phyloP scores from a whole-genome alignment of 768 basidiomycete species.

The Xanthoconium stramineum region DNA sequence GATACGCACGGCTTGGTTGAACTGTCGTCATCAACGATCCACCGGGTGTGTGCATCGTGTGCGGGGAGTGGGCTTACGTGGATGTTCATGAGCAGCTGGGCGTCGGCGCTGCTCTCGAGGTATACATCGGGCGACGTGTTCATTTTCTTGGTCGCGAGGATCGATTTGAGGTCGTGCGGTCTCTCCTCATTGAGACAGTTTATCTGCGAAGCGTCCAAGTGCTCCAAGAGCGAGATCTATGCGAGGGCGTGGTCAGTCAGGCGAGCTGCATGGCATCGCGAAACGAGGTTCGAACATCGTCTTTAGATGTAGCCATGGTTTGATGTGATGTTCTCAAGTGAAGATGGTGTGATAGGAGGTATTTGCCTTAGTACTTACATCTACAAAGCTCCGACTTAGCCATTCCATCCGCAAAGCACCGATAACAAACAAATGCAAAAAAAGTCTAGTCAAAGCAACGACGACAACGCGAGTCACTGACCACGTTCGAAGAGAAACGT shows the following conservation, averaged over 20 bases:
- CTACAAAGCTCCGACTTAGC: not conserved
- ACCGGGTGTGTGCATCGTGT: too few relatives aligned
- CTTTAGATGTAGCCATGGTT: conserved; percentile 24
- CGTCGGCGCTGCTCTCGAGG: conserved; percentile 69
- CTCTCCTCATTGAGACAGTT: conserved; percentile 68
- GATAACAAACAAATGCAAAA: conserved; percentile 14
- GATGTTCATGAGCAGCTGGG: conserved; percentile 66
- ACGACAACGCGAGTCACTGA: conserved; percentile 5
- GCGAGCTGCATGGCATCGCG: not conserved
- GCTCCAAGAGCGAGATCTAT: conserved; percentile 54
- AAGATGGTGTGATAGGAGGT: conserved; percentile 13
- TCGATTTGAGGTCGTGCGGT: conserved; percentile 48
- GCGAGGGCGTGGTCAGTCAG: conserved; percentile 4
- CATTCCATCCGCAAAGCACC: conserved; percentile 8
- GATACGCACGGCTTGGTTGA: conserved; percentile 66
- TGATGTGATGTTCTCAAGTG: conserved; percentile 1
- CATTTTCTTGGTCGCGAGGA: conserved; percentile 41
- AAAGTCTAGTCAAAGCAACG: conserved; percentile 4
- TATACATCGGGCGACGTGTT: conserved; percentile 45
- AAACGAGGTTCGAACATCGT: conserved; percentile 26
- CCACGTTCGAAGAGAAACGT: conserved; percentile 2
- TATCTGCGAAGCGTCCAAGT: conserved; percentile 56
- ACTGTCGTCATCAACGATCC: conserved; percentile 29
- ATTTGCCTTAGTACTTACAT: not conserved
- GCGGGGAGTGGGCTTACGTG: conserved; percentile 39